Conservation (phyloP, 306 rosid genomes). For the Acmispon strigosus region DNA sequence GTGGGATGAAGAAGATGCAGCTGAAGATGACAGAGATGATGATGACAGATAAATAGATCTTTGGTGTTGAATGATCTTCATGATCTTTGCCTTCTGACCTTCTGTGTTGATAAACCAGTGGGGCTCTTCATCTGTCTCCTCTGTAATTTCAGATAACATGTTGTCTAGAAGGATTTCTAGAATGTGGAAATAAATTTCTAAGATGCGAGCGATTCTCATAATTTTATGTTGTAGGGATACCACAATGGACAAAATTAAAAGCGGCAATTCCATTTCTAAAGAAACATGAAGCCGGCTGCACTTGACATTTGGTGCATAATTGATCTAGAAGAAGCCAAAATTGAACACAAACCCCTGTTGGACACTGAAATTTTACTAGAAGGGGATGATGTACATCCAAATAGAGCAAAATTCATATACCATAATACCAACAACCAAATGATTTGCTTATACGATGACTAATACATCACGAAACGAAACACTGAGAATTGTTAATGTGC, state of each 20-base stretch:
- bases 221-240: slow-evolving; percentile 15
- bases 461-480: too few relatives aligned
- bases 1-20: slow-evolving; percentile 35
- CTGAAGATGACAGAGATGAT: slow-evolving; percentile 24
- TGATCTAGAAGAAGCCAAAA: slow-evolving; percentile 21
- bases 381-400: slow-evolving; percentile 22
- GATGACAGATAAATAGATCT: slow-evolving; percentile 31
- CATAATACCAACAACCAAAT: too few relatives aligned
- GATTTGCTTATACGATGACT: too few relatives aligned
- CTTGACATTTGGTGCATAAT: slow-evolving; percentile 8
- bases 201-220: neutral
- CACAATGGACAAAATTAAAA: slow-evolving; percentile 20
- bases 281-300: slow-evolving; percentile 47
- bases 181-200: neutral
- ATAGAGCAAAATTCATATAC: too few relatives aligned
- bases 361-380: slow-evolving; percentile 4
- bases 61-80: slow-evolving; percentile 54
- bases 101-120: slow-evolving; percentile 39
- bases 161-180: neutral
- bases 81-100: slow-evolving; percentile 42
- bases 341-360: neutral
- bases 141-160: slow-evolving; percentile 46
- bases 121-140: slow-evolving; percentile 44
- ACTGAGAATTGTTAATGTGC: too few relatives aligned
- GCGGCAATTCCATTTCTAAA: slow-evolving; percentile 11